Base-by-base conservation (phyloP, 2,329 filamentous ascomycete genomes). In the Claviceps sp. region DNA sequence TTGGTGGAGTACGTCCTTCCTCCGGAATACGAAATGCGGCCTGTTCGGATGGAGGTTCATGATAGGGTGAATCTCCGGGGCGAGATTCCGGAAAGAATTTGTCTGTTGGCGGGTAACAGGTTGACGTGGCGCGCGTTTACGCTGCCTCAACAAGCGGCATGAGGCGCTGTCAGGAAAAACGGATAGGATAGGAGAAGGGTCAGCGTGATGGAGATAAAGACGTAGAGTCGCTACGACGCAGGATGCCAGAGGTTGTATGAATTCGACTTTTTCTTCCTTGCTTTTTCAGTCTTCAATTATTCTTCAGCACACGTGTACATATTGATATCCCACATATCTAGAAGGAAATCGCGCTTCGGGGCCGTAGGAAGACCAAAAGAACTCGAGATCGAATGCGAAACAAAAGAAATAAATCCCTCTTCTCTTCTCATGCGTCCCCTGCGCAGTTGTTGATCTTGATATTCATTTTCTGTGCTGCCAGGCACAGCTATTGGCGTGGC, bases 21-120 rank as follows among this genome's bases (percentile, higher is more conserved):
- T 1, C 57, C 56, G 13, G 61, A 55, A 26, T 58, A 61, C 6
- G 34, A 58, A 2, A 53, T 62, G 48, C 61, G 58, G 11, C 76
- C 76, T 0, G 62, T 71, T 2, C 68, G 70, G 50, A 78, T 82
- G 73, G 73, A 80, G 55, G 70, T 78, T 6, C 70, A 73, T 48
- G 69, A 70, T 38, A 67, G 63, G 38, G 73, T 67, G 42, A 64
- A 67, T 6, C 59, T 69, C 19, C 66, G 73, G 43, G 75, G 74
- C 2, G 68, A 72, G 26, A 62, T 78, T 11, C 73, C 77, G 1
- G 65, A 69, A 3, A 68, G 77, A 48, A 64, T 80, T 3, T 77
- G 74, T 54, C 61, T 82, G 8, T 61, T 81, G 8, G 72, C 72
- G 16, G 67, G 65, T 24, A 75, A 78, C 54, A 65, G 69, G 50